A percentile compares a stretch with the other conserved stretches of the same genome.
phyloP scores from a whole-genome alignment of 2,329 filamentous ascomycete species.

The Rugonectria rugulosa region DNA sequence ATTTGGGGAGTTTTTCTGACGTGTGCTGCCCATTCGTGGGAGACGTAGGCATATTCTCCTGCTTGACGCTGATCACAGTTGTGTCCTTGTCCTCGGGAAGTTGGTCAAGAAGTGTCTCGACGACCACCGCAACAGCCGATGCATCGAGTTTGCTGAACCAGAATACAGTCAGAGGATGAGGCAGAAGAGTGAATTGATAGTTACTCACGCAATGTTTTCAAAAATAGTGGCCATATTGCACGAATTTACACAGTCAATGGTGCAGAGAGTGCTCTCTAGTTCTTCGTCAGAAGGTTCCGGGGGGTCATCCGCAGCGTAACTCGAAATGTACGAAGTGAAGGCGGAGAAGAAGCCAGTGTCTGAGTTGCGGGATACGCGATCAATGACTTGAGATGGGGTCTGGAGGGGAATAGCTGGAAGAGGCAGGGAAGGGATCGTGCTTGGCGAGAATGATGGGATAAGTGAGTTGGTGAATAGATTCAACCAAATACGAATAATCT shows the following conservation, averaged over 20 bases:
- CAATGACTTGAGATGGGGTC: constrained; percentile 89
- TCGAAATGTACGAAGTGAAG: constrained; percentile 97
- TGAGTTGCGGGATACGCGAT: constrained; percentile 77
- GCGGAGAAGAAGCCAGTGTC: constrained; percentile 92
- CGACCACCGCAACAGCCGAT: constrained; percentile 43
- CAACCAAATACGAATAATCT: constrained; percentile 90
- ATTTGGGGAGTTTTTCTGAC: constrained; percentile 60
- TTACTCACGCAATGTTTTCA: constrained; percentile 77
- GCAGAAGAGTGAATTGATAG: neutral
- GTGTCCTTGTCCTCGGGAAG: constrained; percentile 84
- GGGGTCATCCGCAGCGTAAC: constrained; percentile 96
- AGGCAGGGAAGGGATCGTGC: constrained; percentile 69
- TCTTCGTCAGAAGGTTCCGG: constrained; percentile 98
- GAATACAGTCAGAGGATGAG: neutral
- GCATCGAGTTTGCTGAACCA: constrained; percentile 48
- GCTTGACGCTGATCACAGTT: constrained; percentile 86
- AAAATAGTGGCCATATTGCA: constrained; percentile 87
- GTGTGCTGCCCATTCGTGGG: constrained; percentile 60
- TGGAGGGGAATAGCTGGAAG: constrained; percentile 88
- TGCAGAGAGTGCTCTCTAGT: constrained; percentile 91
- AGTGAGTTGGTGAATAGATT: constrained; percentile 97
- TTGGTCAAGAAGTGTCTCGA: constrained; percentile 78
- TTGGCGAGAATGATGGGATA: constrained; percentile 78
- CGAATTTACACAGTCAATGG: constrained; percentile 91
- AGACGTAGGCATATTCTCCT: constrained; percentile 74